Evolutionary conservation across 805 yeast species (phyloP).

Genomic region (Scheffersomyces coipomensis): DNA sequence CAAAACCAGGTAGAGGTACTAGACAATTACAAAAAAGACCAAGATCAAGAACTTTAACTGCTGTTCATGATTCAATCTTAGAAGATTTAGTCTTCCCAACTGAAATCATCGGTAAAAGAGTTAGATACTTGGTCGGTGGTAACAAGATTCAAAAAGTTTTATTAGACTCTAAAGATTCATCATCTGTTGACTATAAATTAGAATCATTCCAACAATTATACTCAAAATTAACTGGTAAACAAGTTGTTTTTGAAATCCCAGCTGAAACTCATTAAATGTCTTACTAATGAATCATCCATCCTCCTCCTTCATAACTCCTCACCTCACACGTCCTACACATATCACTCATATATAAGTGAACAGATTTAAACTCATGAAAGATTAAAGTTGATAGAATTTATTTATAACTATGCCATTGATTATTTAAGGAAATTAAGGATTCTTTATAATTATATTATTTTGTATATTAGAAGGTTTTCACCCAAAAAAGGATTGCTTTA

Average conservation of each 20-base stretch:
- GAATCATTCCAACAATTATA: slow-evolving; percentile 99
- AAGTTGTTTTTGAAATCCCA: slow-evolving; percentile 94
- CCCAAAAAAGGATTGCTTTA: too few species aligned
- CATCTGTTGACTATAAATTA: slow-evolving; percentile 96
- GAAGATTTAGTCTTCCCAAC: slow-evolving; percentile 99
- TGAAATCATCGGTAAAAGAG: slow-evolving; percentile 98
- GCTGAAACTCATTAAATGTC: slow-evolving; percentile 40
- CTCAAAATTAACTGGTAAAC: slow-evolving; percentile 99
- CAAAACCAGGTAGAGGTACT: slow-evolving; percentile 96
- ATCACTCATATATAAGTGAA: too few species aligned
- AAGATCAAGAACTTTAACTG: slow-evolving; percentile 98
- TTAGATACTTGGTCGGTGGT: slow-evolving; percentile 98
- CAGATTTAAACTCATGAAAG: too few species aligned
- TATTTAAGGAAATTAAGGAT: too few species aligned
- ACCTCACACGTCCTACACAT: neutral
- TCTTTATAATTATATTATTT: too few species aligned
- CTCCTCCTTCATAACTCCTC: neutral
- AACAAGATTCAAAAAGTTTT: slow-evolving; percentile 96
- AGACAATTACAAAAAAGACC: slow-evolving; percentile 98
- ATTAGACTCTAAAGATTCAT: slow-evolving; percentile 96
- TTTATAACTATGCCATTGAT: too few species aligned
- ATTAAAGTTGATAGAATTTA: too few species aligned
- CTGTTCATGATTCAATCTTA: slow-evolving; percentile 97
- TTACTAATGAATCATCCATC: slow-evolving; percentile 3
- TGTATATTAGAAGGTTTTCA: too few species aligned